Base-by-base conservation (phyloP, 148 eudicot species). In the Silene uniflora region DNA sequence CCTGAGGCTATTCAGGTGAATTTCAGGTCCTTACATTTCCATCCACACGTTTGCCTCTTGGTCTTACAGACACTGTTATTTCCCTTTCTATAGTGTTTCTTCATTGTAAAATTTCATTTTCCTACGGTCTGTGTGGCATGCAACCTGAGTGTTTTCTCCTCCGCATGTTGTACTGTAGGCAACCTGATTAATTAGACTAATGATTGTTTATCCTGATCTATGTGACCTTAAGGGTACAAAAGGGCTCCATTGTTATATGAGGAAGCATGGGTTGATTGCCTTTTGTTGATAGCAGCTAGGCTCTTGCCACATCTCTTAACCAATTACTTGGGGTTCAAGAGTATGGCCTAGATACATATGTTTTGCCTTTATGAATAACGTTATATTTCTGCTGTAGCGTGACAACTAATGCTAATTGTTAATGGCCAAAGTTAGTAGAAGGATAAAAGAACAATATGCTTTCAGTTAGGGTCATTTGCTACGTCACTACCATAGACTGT, bases 1-100 rank as follows among this genome's bases (percentile, higher is more conserved):
- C 99, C 99, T 60, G 94, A 92, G 83, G 99, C 99, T 64, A 95
- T 95, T 87, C 99, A 95, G 99, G 99, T 95, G 69, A 35, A 67
- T 62, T 27, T 78, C 19, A 68, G 67, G 27, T 49, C 25, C 46
- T 64, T 71, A 10, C 54, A 16, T 69, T 4, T 62, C 58, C 17
- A 52, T 16, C 56, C 56, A 16, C 54, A 27, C 2, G 56, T 54
- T 72, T 49, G 4, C 62, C 11, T 23, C 21, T 47, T 10, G 22
- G 19, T 71, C 21, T 71, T 52, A 24, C 73, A 16, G 17, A 27
- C 76, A 21, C 25, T 73, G 21, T 29, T 24, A 21, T 68, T 52
- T 17, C 42, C 47, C 76, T 29, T 44, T 10, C 29, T 56, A 56
- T 23, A 72, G 16, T 55, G 47, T 66, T 55, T 72, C 64, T 35